Evolutionary conservation across 225 moss, liverwort and hornwort species (phyloP).

Genomic region (Lunularia cruciata): DNA sequence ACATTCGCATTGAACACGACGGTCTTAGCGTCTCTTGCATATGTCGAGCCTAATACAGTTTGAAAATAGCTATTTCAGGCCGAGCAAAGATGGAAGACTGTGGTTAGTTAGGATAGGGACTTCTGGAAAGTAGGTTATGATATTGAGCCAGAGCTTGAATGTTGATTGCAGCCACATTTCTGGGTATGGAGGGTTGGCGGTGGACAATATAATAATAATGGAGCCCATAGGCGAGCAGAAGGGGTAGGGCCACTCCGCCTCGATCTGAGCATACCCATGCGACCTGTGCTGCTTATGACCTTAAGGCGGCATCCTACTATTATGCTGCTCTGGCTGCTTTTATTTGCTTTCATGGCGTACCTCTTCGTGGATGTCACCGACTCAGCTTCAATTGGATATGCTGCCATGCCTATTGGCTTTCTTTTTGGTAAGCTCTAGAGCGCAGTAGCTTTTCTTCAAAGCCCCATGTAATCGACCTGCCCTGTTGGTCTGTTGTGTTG

Average conservation of each 20-base stretch:
- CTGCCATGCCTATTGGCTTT: constrained; percentile 98
- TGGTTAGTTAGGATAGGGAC: too few relatives aligned
- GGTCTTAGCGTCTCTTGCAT: neutral
- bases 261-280: constrained; percentile 49
- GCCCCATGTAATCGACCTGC: constrained; percentile 37
- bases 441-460: constrained; percentile 36
- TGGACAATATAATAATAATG: constrained; percentile 39
- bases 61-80: too few relatives aligned
- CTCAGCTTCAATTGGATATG: constrained; percentile 88
- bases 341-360: constrained; percentile 95
- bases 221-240: constrained; percentile 31
- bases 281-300: constrained; percentile 78
- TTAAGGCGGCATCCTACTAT: constrained; percentile 77
- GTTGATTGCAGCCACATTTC: constrained; percentile 69
- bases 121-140: neutral
- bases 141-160: neutral
- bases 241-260: constrained; percentile 69
- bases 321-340: constrained; percentile 81
- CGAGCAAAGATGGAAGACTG: too few relatives aligned
- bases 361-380: constrained; percentile 91
- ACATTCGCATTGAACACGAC: neutral
- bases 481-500: constrained; percentile 49
- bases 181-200: constrained; percentile 95
- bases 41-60: too few relatives aligned
- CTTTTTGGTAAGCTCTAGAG: constrained; percentile 82